These are phyloP conservation scores for Castanea sativa DNA, from an alignment of 306 rosid species.

Conservation along the genomic window DNA sequence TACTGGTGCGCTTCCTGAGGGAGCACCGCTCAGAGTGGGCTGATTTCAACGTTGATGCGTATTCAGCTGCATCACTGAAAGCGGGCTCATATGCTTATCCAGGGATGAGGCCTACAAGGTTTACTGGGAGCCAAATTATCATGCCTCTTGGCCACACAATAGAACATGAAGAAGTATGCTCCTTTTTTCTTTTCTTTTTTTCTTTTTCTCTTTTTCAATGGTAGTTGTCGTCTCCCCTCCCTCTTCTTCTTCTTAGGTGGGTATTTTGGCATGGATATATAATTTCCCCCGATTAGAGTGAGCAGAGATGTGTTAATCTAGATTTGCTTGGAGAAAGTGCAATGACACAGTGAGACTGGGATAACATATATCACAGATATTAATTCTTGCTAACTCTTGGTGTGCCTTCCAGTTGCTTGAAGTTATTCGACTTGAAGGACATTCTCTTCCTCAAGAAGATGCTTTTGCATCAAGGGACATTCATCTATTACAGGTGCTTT, in stretches of 20 bases:
- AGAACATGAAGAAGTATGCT: constrained; percentile 83
- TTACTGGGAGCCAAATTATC: constrained; percentile 94
- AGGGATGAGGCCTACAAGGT: constrained; percentile 87
- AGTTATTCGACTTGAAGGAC: constrained; percentile 93
- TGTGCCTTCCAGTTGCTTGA: constrained; percentile 70
- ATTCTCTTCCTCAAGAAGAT: constrained; percentile 84
- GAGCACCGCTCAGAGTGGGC: constrained; percentile 99
- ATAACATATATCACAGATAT: neutral
- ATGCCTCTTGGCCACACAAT: constrained; percentile 98
- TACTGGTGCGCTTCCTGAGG: constrained; percentile 89
- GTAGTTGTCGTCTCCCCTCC: neutral
- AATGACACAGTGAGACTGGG: neutral
- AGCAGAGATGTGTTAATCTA: neutral
- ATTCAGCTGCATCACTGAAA: constrained; percentile 72
- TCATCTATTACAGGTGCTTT: constrained; percentile 89
- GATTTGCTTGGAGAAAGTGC: neutral
- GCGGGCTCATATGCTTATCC: constrained; percentile 81
- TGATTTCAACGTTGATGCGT: constrained; percentile 96
- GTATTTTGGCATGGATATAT: neutral
- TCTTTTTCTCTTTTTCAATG: neutral
- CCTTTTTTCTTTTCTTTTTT: too few species aligned
- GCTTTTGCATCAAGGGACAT: constrained; percentile 81
- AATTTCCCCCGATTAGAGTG: neutral
- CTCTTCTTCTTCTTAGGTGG: neutral
- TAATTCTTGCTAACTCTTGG: constrained; percentile 1